These are phyloP conservation scores for Clavispora fructus DNA, from an alignment of 805 yeast genomes.

Conservation along the genomic window DNA sequence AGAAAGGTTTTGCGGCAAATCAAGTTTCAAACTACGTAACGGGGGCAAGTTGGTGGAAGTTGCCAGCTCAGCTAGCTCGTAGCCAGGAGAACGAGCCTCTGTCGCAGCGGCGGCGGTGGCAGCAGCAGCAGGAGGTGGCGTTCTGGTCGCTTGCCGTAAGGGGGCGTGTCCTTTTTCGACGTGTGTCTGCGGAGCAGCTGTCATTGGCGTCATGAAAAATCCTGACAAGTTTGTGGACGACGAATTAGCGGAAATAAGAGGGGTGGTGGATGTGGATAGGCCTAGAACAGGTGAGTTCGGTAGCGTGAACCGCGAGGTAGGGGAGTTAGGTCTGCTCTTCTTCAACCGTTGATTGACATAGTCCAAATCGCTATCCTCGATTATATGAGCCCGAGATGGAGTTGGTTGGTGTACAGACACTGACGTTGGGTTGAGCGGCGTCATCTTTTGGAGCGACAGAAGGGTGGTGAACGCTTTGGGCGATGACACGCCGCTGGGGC, in stretches of 20 bases:
- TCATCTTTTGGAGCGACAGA: conserved; percentile 57
- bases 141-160: conserved; percentile 1
- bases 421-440: conserved; percentile 28
- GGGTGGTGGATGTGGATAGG: conserved; percentile 34
- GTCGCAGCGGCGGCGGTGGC: not conserved
- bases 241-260: conserved; percentile 37
- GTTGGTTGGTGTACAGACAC: conserved; percentile 11
- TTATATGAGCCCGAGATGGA: conserved; percentile 14
- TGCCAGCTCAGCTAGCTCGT: conserved; percentile 3
- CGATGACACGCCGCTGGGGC: conserved; percentile 13
- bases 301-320: conserved; percentile 31
- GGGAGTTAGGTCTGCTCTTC: conserved; percentile 49
- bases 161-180: conserved; percentile 4
- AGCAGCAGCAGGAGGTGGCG: conserved; percentile 2
- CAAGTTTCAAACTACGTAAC: conserved; percentile 45
- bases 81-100: conserved; percentile 1
- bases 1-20: conserved; percentile 40
- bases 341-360: conserved; percentile 41
- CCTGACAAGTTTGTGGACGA: conserved; percentile 34
- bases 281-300: conserved; percentile 43
- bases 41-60: conserved; percentile 36
- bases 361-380: conserved; percentile 45
- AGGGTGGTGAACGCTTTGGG: conserved; percentile 32
- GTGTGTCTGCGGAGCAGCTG: conserved; percentile 8
- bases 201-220: conserved; percentile 29